phyloP scores from a whole-genome alignment of 306 rosid species.

The Mucuna pruriens region DNA sequence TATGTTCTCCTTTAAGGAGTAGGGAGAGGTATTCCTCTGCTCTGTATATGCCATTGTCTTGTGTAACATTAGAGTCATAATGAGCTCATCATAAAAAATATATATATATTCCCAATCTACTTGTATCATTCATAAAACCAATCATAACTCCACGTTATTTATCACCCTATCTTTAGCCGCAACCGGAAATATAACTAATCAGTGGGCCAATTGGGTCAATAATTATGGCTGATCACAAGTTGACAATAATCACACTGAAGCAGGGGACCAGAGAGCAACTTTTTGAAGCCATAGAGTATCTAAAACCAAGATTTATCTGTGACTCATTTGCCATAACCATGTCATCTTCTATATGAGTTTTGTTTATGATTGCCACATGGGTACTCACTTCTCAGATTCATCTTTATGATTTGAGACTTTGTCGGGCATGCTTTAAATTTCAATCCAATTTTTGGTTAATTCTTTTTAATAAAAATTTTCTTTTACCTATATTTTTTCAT shows the following conservation, averaged over 20 bases:
- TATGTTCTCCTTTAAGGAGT: background rate
- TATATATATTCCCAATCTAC: background rate
- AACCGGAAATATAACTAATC: background rate
- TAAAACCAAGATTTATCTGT: background rate
- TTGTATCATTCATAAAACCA: constrained; percentile 14
- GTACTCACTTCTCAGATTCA: background rate
- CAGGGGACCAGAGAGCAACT: background rate
- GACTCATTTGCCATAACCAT: background rate
- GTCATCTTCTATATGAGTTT: background rate
- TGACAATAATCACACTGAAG: background rate
- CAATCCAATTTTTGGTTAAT: too few species aligned
- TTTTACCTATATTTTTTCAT: too few species aligned
- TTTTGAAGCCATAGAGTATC: background rate
- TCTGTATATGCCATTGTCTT: background rate
- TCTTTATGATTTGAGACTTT: background rate
- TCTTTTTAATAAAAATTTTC: too few species aligned
- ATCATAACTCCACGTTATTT: constrained; percentile 28
- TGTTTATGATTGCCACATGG: background rate
- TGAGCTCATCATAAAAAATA: constrained; percentile 43
- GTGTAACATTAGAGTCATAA: constrained; percentile 47
- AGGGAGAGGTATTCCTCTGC: background rate
- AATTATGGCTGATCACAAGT: constrained; percentile 31
- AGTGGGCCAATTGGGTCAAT: constrained; percentile 33
- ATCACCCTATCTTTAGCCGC: constrained; percentile 26
- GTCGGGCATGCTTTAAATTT: background rate